These are phyloP conservation scores for Glebionis coronaria DNA, from an alignment of 129 eudicot genomes.

Conservation along the genomic window DNA sequence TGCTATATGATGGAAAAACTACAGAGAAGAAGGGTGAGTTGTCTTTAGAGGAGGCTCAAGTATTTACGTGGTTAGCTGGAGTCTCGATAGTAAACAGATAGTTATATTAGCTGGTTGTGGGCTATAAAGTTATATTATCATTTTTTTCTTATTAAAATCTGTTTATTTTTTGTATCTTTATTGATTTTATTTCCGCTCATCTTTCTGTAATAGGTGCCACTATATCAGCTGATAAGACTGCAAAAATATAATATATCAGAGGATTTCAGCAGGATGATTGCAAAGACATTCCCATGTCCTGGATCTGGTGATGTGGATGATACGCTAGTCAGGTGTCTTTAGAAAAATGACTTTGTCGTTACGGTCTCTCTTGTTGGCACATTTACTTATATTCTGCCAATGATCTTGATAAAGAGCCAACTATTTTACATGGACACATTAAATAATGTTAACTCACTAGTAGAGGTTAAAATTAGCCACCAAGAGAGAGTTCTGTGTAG, in stretches of 20 bases:
- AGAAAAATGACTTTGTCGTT: slow-evolving; percentile 80
- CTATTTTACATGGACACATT: slow-evolving; percentile 72
- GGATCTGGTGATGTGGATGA: slow-evolving; percentile 81
- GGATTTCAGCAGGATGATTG: slow-evolving; percentile 59
- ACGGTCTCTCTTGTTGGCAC: slow-evolving; percentile 93
- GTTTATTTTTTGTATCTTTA: too few relatives aligned
- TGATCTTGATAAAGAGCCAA: slow-evolving; percentile 67
- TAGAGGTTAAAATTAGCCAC: too few relatives aligned
- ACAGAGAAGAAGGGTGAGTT: too few relatives aligned
- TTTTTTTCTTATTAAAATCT: too few relatives aligned
- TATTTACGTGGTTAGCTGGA: too few relatives aligned
- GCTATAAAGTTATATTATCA: too few relatives aligned
- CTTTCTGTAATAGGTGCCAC: too few relatives aligned
- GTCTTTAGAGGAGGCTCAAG: too few relatives aligned
- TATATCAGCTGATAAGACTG: slow-evolving; percentile 91
- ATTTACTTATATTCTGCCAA: slow-evolving; percentile 62
- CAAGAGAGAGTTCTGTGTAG: slow-evolving; percentile 56
- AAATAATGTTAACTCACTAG: slow-evolving; percentile 72
- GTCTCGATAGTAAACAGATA: too few relatives aligned
- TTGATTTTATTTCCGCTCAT: too few relatives aligned
- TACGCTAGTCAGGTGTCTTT: slow-evolving; percentile 89
- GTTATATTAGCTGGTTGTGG: too few relatives aligned
- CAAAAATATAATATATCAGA: slow-evolving; percentile 79
- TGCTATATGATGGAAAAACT: too few relatives aligned
- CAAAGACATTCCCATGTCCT: slow-evolving; percentile 60